Percentiles rank a stretch among this genome's conserved stretches.
Evolutionary conservation across 2,329 filamentous ascomycete genomes (phyloP).

Genomic region (Ophiostoma pallidulum): DNA sequence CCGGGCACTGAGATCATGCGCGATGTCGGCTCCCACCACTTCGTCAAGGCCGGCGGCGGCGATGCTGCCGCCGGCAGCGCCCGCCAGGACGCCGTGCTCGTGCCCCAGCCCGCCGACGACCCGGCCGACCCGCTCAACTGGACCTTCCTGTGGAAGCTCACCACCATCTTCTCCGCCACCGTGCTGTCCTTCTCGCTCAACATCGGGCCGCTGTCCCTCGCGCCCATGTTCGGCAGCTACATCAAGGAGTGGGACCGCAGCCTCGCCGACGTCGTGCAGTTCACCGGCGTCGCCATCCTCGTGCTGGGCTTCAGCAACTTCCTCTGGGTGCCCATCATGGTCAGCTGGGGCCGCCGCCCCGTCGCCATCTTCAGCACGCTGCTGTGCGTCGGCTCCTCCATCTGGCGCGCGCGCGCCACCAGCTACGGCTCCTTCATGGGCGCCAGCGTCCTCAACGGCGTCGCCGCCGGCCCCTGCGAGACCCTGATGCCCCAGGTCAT

Average conservation of each 20-base stretch:
- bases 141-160: slow-evolving; percentile 36
- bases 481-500: slow-evolving; percentile 54
- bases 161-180: slow-evolving; percentile 24
- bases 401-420: slow-evolving; percentile 46
- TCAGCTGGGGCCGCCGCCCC: slow-evolving; percentile 37
- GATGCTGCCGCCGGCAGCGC: slow-evolving; percentile 19
- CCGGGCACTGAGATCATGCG: slow-evolving; percentile 31
- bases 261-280: slow-evolving; percentile 41
- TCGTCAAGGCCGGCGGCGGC: slow-evolving; percentile 43
- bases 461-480: slow-evolving; percentile 53
- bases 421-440: slow-evolving; percentile 56
- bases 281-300: slow-evolving; percentile 38
- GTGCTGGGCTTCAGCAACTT: slow-evolving; percentile 42
- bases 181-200: slow-evolving; percentile 34
- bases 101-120: slow-evolving; percentile 38
- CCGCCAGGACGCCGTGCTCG: slow-evolving; percentile 31
- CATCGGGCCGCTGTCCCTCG: slow-evolving; percentile 31
- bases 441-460: slow-evolving; percentile 50
- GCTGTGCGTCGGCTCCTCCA: slow-evolving; percentile 34
- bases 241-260: slow-evolving; percentile 45
- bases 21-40: slow-evolving; percentile 52
- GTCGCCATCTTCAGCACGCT: slow-evolving; percentile 35
- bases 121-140: slow-evolving; percentile 41
- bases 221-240: slow-evolving; percentile 49
- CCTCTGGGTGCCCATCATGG: slow-evolving; percentile 39